Percentiles rank a stretch among this genome's conserved stretches.
Conservation (phyloP, 75 land plant genomes). For the Isoetes taiwanensis region DNA sequence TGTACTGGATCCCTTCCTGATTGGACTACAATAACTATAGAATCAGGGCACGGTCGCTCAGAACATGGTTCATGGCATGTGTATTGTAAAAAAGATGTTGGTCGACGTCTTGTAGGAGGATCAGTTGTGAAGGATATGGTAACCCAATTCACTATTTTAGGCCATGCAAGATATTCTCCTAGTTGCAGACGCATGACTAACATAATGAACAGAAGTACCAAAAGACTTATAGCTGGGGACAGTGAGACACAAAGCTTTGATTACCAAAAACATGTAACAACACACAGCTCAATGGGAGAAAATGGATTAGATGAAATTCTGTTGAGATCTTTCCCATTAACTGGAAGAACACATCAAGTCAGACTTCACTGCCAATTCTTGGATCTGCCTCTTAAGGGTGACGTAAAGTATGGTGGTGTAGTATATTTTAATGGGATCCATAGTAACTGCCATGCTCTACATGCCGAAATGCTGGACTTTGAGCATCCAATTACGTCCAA, state of each 20-base stretch:
- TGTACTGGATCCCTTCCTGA: conserved; percentile 48
- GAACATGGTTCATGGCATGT: conserved; percentile 81
- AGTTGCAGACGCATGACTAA: no score
- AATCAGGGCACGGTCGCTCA: conserved; percentile 86
- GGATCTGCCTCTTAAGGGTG: conserved; percentile 76
- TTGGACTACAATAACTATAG: conserved; percentile 42
- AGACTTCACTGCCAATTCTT: conserved; percentile 82
- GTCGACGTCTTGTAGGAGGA: conserved; percentile 56
- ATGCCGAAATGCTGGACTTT: conserved; percentile 76
- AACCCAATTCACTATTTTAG: conserved; percentile 40
- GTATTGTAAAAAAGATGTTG: conserved; percentile 58
- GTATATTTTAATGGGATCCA: conserved; percentile 43
- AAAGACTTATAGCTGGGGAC: neutral
- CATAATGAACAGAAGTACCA: no score
- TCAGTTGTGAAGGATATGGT: conserved; percentile 64
- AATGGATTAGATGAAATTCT: conserved; percentile 33
- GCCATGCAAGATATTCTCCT: no score
- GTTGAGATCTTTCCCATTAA: conserved; percentile 56
- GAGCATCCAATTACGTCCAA: conserved; percentile 69
- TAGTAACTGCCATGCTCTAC: conserved; percentile 56
- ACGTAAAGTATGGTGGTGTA: conserved; percentile 89
- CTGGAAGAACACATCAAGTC: conserved; percentile 92
- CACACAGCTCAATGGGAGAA: neutral
- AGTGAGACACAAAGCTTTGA: neutral
- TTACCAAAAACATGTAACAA: neutral